These are phyloP conservation scores for Hydrangea macrophylla DNA, from an alignment of 148 eudicot species.

Conservation along the genomic window DNA sequence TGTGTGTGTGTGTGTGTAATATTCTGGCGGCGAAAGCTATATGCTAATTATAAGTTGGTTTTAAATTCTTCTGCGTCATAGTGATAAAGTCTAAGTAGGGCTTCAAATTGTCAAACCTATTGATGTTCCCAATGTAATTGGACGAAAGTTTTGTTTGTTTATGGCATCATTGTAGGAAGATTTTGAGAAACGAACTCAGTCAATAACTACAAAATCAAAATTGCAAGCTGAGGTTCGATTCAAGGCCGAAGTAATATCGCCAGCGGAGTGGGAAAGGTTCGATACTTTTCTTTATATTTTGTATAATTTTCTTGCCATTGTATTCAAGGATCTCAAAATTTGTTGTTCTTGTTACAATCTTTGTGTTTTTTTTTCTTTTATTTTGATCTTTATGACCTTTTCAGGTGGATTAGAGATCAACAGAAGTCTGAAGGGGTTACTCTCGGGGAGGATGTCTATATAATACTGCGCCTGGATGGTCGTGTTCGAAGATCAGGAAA, in stretches of 20 bases:
- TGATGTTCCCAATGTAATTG: no score
- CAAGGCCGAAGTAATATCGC: conserved; percentile 88
- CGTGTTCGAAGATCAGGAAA: conserved; percentile 92
- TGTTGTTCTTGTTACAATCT: not conserved
- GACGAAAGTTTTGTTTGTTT: not conserved
- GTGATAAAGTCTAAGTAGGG: not conserved
- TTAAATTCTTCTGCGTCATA: not conserved
- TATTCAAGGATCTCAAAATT: not conserved
- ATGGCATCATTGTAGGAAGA: conserved; percentile 64
- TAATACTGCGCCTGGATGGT: conserved; percentile 92
- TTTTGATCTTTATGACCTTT: conserved; percentile 4
- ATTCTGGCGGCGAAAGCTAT: not conserved
- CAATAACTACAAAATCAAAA: conserved; percentile 74
- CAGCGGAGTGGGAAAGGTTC: conserved; percentile 95
- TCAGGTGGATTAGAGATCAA: conserved; percentile 93
- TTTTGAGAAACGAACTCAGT: conserved; percentile 82
- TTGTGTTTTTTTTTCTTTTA: not conserved
- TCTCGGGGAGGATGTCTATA: conserved; percentile 92
- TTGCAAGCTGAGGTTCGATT: conserved; percentile 81
- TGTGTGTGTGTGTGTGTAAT: no score
- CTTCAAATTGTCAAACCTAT: not conserved
- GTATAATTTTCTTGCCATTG: not conserved
- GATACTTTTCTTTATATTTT: conserved; percentile 7
- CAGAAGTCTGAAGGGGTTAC: conserved; percentile 90
- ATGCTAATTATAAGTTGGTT: not conserved